Percentiles rank a stretch among this genome's conserved stretches.
phyloP scores from a whole-genome alignment of 495 filamentous ascomycete genomes.

The Massariosphaeria phaeospora region DNA sequence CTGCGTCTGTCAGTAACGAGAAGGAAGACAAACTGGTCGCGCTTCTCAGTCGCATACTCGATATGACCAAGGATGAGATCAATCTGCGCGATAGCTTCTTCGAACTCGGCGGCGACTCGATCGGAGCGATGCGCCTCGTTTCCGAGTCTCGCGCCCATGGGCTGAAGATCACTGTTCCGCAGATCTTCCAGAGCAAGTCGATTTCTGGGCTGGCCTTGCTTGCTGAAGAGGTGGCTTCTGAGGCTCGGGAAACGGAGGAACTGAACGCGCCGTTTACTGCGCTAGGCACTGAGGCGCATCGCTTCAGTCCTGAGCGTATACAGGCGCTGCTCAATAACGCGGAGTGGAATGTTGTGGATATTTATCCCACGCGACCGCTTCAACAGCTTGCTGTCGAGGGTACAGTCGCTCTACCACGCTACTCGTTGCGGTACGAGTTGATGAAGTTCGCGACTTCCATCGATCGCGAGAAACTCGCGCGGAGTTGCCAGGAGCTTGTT shows the following conservation, averaged over 20 bases:
- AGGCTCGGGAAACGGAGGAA: background rate
- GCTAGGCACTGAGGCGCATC: slow-evolving; percentile 6
- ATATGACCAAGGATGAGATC: slow-evolving; percentile 30
- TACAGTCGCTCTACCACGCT: slow-evolving; percentile 49
- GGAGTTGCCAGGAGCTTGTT: slow-evolving; percentile 47
- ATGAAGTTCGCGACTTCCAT: slow-evolving; percentile 41
- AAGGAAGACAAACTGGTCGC: slow-evolving; percentile 15
- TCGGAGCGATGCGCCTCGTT: slow-evolving; percentile 54
- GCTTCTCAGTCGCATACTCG: slow-evolving; percentile 17
- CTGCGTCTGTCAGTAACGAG: background rate
- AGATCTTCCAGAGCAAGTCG: slow-evolving; percentile 19
- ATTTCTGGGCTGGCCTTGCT: slow-evolving; percentile 1
- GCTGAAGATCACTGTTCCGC: slow-evolving; percentile 17
- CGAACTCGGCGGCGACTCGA: slow-evolving; percentile 52
- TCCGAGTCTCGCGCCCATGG: slow-evolving; percentile 18
- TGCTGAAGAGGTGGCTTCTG: background rate
- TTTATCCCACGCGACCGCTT: slow-evolving; percentile 58
- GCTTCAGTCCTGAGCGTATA: slow-evolving; percentile 1
- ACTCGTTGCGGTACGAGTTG: slow-evolving; percentile 46
- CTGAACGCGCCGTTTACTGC: slow-evolving; percentile 9
- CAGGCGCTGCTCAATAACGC: slow-evolving; percentile 10
- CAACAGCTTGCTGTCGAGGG: slow-evolving; percentile 61
- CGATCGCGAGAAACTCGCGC: slow-evolving; percentile 34
- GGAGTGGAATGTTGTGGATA: slow-evolving; percentile 45
- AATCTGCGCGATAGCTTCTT: slow-evolving; percentile 51